Evolutionary conservation across 1,139 yeast species (phyloP).

Genomic region (Saccharomycopsis phalli): DNA sequence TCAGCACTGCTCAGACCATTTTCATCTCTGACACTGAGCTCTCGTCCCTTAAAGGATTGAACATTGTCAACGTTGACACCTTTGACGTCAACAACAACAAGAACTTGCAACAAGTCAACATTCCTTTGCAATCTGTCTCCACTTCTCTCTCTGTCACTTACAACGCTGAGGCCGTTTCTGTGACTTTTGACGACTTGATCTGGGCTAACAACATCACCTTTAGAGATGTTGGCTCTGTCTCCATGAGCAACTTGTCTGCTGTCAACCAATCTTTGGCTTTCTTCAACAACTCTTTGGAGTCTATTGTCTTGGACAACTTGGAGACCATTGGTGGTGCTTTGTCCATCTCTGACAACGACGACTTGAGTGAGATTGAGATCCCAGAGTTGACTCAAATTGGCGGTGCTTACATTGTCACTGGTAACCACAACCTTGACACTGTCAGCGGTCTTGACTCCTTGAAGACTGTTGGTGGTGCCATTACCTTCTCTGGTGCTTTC

Average conservation of each 20-base stretch:
- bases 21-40: constrained; percentile 82
- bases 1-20: constrained; percentile 65
- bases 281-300: constrained; percentile 52
- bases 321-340: constrained; percentile 70
- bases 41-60: constrained; percentile 70
- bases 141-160: constrained; percentile 68
- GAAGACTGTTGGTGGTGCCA: constrained; percentile 78
- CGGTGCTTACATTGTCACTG: constrained; percentile 83
- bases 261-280: constrained; percentile 79
- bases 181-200: constrained; percentile 55
- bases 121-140: constrained; percentile 67
- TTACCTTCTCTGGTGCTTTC: constrained; percentile 71
- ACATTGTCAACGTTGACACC: constrained; percentile 58
- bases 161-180: constrained; percentile 72
- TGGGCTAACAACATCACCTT: constrained; percentile 84
- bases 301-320: constrained; percentile 49
- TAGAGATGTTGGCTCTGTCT: constrained; percentile 66
- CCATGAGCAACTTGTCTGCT: constrained; percentile 56
- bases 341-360: constrained; percentile 63
- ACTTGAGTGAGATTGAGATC: constrained; percentile 64
- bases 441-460: constrained; percentile 71
- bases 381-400: constrained; percentile 60
- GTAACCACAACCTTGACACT: constrained; percentile 62
- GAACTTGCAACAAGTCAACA: constrained; percentile 57
- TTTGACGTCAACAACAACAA: constrained; percentile 88